Evolutionary conservation across 2,329 filamentous ascomycete species (phyloP), one percentile per base, ranked within the genome.

Genomic region (Dryadomyces quercus-mongolicae): DNA sequence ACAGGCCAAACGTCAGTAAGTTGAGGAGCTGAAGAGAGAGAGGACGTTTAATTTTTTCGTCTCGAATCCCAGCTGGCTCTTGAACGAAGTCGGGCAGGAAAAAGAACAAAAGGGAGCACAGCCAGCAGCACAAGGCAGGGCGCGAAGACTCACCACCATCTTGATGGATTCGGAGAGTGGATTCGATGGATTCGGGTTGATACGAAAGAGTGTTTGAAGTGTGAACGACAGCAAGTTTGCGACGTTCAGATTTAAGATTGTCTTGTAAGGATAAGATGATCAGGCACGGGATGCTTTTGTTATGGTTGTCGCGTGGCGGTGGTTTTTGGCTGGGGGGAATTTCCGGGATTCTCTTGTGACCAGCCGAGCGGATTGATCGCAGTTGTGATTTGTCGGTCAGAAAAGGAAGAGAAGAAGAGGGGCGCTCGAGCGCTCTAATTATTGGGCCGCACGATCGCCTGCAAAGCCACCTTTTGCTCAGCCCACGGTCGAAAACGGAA

Each of bases 1-100:
- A 81, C 63, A 84, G 73, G 69, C 78, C 81, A 72, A 86, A 77
- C 68, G 80, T 82, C 75, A 84, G 80, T 71, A 82, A 75, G 72
- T 82, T 76, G 73, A 83, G 78, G 69, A 83, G 70, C 77, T 82
- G 70, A 67, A 53, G 60, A 60, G 63, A 60, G 62, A 31, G 25
- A 69, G 68, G 67, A 54, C 48, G 55, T 40, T 55, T 56, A 57
- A 18, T 20, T 45, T 31, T 43, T 49, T 42, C 56, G 60, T 70
- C 72, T 71, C 71, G 69, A 71, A 68, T 69, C 66, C 62, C 61
- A 49, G 46, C 16, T 53, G 47, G 22, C 43, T 52, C 49, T 50
- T 21, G 43, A 10, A 3, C 25, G 25, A 31, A 31, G 25, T 31
- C 25, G 25, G 42, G 42, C 42, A 44, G 36, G 50, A 47, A 61